Evolutionary conservation across 768 basidiomycete genomes (phyloP).

Genomic region (Naganishia friedmannii): DNA sequence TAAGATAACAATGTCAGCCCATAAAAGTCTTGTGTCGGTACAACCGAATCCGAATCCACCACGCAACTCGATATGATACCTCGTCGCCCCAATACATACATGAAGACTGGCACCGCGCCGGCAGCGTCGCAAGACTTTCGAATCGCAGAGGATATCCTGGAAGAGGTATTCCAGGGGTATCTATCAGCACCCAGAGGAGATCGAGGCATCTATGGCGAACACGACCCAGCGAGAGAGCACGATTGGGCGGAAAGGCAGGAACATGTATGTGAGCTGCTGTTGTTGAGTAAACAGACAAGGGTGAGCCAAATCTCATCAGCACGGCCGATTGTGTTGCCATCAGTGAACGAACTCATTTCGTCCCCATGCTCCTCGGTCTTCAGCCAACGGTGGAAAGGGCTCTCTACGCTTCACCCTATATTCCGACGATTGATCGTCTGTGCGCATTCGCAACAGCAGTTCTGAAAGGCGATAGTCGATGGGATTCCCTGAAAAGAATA

Average conservation of each 20-base stretch:
- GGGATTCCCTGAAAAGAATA: slow-evolving; percentile 84
- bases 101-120: slow-evolving; percentile 18
- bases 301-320: no score
- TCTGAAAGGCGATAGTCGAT: slow-evolving; percentile 65
- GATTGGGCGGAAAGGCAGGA: slow-evolving; percentile 6
- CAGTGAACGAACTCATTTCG: neutral
- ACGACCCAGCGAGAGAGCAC: neutral
- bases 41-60: no score
- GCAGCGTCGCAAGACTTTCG: slow-evolving; percentile 22
- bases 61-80: neutral
- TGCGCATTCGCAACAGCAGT: slow-evolving; percentile 64
- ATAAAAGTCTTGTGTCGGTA: neutral
- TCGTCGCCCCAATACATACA: neutral
- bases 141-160: slow-evolving; percentile 12
- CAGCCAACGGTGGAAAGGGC: slow-evolving; percentile 24
- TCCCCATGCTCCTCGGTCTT: no score
- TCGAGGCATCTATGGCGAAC: neutral
- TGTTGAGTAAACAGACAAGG: slow-evolving; percentile 28
- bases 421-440: slow-evolving; percentile 57
- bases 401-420: slow-evolving; percentile 48
- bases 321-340: no score
- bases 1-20: neutral
- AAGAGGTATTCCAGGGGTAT: slow-evolving; percentile 13
- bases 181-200: neutral
- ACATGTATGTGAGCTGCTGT: neutral